phyloP scores from a whole-genome alignment of 176 grass and related monocot species.

The Zoysia pacifica region DNA sequence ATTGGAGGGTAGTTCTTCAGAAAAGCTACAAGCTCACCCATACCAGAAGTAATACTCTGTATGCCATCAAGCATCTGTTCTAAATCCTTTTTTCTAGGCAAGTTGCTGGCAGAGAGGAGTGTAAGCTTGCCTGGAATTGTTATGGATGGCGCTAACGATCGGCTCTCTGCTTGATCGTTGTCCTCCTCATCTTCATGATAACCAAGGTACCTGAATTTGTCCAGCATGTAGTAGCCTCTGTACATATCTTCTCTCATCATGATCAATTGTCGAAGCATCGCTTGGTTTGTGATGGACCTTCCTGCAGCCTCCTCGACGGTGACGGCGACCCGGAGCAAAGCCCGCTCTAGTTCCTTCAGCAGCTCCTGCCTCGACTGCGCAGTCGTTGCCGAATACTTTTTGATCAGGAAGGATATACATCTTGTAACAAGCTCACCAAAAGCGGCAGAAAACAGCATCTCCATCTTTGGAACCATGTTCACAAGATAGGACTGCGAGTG shows the following conservation, averaged over 20 bases:
- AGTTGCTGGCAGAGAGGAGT: not conserved
- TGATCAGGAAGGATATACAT: constrained; percentile 32
- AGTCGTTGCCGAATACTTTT: not conserved
- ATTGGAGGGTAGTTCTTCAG: not conserved
- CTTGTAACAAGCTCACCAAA: constrained; percentile 6
- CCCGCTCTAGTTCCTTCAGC: constrained; percentile 9
- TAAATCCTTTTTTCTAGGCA: not conserved
- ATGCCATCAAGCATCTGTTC: not conserved
- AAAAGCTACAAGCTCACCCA: constrained; percentile 12
- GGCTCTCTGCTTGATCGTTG: not conserved
- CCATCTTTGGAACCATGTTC: not conserved
- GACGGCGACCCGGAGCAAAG: constrained; percentile 8
- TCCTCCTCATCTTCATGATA: not conserved
- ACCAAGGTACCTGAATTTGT: not conserved
- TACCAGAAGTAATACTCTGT: not conserved
- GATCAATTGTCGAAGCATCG: not conserved
- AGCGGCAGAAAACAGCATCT: constrained; percentile 2
- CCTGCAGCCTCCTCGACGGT: not conserved
- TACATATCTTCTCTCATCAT: not conserved
- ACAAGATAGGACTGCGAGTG: not conserved
- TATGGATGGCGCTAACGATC: too few relatives aligned
- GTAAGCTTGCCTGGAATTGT: not conserved
- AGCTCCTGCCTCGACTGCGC: not conserved
- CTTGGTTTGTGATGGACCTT: not conserved
- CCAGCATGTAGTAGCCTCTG: not conserved